Percentiles rank a stretch among this genome's conserved stretches.
Evolutionary conservation across 2,329 filamentous ascomycete genomes (phyloP).

Genomic region (Monilinia aucupariae): DNA sequence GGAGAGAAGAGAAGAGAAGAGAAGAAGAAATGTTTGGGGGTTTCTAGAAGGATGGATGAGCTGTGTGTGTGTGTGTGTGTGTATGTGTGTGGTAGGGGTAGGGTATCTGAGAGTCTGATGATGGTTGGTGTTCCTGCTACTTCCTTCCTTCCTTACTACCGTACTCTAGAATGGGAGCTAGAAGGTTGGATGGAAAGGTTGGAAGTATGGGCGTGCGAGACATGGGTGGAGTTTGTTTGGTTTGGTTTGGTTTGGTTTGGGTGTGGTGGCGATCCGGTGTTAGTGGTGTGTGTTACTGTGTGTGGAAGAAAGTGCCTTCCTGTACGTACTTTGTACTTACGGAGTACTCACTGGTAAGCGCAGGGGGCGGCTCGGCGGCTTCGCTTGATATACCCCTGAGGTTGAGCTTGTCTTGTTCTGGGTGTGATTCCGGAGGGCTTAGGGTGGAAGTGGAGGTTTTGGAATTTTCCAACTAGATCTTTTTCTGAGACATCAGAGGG

Average conservation of each 20-base stretch:
- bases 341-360: background rate
- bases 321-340: no score
- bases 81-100: no score
- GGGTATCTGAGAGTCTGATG: background rate
- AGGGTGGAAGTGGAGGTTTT: background rate
- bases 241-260: no score
- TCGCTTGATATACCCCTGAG: background rate
- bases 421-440: background rate
- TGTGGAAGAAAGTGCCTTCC: no score
- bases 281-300: no score
- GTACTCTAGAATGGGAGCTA: background rate
- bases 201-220: background rate
- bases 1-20: no score
- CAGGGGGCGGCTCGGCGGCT: constrained; percentile 6
- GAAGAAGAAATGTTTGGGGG: no score
- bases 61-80: no score
- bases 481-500: background rate
- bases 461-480: background rate
- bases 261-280: no score
- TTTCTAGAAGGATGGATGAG: no score
- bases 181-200: constrained; percentile 5
- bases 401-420: background rate
- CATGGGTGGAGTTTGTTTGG: background rate
- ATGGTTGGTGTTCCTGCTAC: no score
- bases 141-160: no score